Percentiles rank a stretch among this genome's conserved stretches.
Evolutionary conservation across 768 basidiomycete genomes (phyloP).

Genomic region (Dentipellis fragilis): DNA sequence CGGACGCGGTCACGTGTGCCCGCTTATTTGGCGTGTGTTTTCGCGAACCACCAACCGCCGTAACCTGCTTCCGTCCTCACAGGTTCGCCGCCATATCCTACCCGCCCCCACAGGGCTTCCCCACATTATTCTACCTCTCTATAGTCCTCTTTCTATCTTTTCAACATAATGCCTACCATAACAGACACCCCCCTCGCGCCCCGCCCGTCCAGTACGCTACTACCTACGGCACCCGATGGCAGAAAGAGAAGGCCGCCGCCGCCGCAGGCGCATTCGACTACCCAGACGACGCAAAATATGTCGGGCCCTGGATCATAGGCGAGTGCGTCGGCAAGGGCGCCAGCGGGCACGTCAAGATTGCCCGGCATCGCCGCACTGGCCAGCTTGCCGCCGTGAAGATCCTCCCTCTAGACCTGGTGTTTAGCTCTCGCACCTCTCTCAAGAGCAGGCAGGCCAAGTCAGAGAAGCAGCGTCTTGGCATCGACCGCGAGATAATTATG

Average conservation of each 20-base stretch:
- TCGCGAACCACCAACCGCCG: not conserved
- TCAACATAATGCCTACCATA: conserved; percentile 18
- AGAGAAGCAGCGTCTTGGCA: conserved; percentile 75
- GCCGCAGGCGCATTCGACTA: conserved; percentile 67
- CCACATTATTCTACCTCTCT: conserved; percentile 1
- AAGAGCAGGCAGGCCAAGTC: conserved; percentile 59
- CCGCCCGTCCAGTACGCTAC: conserved; percentile 65
- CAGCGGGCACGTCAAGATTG: conserved; percentile 91
- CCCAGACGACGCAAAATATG: conserved; percentile 73
- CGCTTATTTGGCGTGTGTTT: not conserved
- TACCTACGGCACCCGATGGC: conserved; percentile 75
- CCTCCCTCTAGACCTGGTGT: conserved; percentile 71
- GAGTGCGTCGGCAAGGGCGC: conserved; percentile 92
- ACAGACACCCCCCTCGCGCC: conserved; percentile 53
- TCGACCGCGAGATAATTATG: conserved; percentile 94
- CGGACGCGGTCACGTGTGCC: not conserved
- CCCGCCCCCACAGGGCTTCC: not conserved
- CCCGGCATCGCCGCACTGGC: conserved; percentile 73
- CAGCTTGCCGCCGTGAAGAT: conserved; percentile 96
- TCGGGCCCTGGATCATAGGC: conserved; percentile 90
- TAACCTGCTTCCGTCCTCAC: not conserved
- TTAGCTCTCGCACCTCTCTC: conserved; percentile 61
- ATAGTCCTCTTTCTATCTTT: not conserved
- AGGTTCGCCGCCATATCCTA: not conserved
- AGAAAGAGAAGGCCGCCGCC: conserved; percentile 78